Conservation (phyloP, 2,329 filamentous ascomycete species). For the Didymella pomorum region DNA sequence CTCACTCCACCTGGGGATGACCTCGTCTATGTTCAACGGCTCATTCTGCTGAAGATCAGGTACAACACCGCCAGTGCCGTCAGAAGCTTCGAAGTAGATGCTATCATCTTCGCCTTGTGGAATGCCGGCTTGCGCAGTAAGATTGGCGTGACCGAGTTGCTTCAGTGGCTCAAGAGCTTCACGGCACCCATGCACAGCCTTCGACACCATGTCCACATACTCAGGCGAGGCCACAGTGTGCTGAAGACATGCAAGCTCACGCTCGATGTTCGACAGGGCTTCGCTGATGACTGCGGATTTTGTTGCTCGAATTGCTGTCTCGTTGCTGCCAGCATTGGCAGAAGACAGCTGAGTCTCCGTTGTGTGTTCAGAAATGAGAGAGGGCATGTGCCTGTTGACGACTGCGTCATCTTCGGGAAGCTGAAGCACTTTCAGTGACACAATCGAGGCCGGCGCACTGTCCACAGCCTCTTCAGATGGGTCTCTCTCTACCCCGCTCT, state of each 20-base stretch:
- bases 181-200: not conserved
- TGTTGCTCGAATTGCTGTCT: not conserved
- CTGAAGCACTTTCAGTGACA: not conserved
- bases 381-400: not conserved
- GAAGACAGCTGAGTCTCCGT: not conserved
- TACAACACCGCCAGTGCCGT: not conserved
- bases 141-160: not conserved
- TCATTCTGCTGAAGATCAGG: not conserved
- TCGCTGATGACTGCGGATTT: not conserved
- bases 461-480: not conserved
- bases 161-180: not conserved
- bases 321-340: not conserved
- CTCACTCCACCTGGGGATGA: not conserved
- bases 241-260: not conserved
- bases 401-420: not conserved
- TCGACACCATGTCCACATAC: not conserved
- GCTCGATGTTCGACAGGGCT: not conserved
- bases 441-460: not conserved
- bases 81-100: constrained; percentile 6
- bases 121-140: not conserved
- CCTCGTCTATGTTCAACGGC: not conserved
- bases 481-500: not conserved
- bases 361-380: not conserved
- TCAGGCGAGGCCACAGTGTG: not conserved
- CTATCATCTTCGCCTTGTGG: not conserved